These are phyloP conservation scores for Starmerella apis DNA, from an alignment of 805 yeast species.

Conservation along the genomic window DNA sequence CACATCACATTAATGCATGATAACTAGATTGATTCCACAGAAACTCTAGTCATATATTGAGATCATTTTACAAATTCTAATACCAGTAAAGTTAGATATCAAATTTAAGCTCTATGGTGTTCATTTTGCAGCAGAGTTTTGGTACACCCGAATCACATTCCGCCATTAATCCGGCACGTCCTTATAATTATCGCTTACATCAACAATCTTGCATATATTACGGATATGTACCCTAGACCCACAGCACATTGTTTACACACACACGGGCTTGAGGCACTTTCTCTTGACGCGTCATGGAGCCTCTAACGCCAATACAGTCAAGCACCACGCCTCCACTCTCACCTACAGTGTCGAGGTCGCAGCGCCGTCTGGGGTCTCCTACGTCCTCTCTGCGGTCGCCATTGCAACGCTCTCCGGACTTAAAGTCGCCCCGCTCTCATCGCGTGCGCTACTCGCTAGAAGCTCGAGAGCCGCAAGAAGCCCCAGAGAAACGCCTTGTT, in stretches of 20 bases:
- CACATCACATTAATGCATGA: background rate
- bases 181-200: too few relatives aligned
- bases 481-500: slow-evolving; percentile 43
- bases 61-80: too few relatives aligned
- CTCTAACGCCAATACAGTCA: slow-evolving; percentile 1
- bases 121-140: too few relatives aligned
- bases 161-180: background rate
- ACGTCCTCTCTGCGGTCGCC: slow-evolving; percentile 3
- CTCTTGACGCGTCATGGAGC: slow-evolving; percentile 15
- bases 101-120: too few relatives aligned
- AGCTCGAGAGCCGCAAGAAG: background rate
- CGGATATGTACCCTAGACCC: background rate
- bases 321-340: slow-evolving; percentile 11
- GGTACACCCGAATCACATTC: background rate
- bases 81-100: too few relatives aligned
- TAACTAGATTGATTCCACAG: background rate
- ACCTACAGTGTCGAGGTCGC: slow-evolving; percentile 1
- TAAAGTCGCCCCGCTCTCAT: slow-evolving; percentile 5
- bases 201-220: background rate
- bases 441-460: slow-evolving; percentile 1
- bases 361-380: slow-evolving; percentile 7
- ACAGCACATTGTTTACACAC: background rate
- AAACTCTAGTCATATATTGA: too few relatives aligned
- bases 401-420: slow-evolving; percentile 3
- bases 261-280: background rate